A percentile compares a stretch with the other conserved stretches of the same genome.
phyloP scores from a whole-genome alignment of 2,329 filamentous ascomycete species.

The Fusarium lateritium region DNA sequence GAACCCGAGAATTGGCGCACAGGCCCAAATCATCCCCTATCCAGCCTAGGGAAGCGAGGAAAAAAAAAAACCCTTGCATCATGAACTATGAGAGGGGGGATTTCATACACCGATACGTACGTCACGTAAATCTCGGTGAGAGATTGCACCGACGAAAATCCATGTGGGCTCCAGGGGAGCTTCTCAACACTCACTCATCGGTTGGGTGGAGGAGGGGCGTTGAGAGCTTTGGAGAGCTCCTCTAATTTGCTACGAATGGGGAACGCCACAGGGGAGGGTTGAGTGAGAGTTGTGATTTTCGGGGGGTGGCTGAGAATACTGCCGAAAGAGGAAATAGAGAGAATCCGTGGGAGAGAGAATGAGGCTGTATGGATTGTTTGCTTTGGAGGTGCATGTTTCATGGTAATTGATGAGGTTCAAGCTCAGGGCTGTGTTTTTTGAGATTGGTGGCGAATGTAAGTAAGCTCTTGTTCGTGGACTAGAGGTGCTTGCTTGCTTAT shows the following conservation, averaged over 20 bases:
- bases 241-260: constrained; percentile 20
- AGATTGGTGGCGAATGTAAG: neutral
- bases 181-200: constrained; percentile 42
- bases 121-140: constrained; percentile 33
- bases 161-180: constrained; percentile 24
- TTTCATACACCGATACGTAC: neutral
- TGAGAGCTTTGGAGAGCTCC: constrained; percentile 25
- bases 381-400: constrained; percentile 15
- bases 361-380: constrained; percentile 3
- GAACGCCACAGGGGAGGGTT: constrained; percentile 26
- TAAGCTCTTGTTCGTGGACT: constrained; percentile 8
- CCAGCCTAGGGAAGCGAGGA: neutral
- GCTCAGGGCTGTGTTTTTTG: neutral
- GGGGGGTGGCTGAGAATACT: constrained; percentile 31
- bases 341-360: neutral
- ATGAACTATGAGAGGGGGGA: constrained; percentile 2
- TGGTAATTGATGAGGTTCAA: neutral
- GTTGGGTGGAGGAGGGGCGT: constrained; percentile 40
- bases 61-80: constrained; percentile 11
- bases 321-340: constrained; percentile 12
- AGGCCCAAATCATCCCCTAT: neutral
- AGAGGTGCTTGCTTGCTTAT: neutral
- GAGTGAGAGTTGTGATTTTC: constrained; percentile 30
- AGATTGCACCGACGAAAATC: constrained; percentile 39
- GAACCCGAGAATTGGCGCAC: constrained; percentile 1